Conservation (phyloP, 768 basidiomycete genomes). For the Lentinula detonsa region DNA sequence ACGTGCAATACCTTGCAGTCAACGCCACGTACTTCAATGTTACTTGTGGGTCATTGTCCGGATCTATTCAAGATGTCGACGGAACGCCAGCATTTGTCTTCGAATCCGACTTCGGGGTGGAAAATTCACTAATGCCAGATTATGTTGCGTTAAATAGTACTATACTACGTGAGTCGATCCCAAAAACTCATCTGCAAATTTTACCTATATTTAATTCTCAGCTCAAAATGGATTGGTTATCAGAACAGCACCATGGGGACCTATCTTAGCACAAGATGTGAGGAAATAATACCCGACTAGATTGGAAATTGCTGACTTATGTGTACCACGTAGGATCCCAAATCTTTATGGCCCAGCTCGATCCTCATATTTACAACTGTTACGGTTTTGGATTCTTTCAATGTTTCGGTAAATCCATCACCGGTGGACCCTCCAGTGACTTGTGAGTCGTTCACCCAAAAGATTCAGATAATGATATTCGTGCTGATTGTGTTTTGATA, state of each 20-base stretch:
- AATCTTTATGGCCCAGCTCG: neutral
- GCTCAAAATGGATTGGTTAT: neutral
- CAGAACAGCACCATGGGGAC: conserved; percentile 1
- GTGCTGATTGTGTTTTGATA: neutral
- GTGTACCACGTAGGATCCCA: neutral
- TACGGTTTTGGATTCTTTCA: neutral
- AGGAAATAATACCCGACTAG: too few relatives aligned
- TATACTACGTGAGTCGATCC: neutral
- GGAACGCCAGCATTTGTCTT: neutral
- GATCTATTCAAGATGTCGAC: neutral
- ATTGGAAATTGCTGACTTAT: neutral
- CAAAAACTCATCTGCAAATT: too few relatives aligned
- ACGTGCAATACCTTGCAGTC: neutral
- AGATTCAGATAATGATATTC: too few relatives aligned
- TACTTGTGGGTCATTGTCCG: conserved; percentile 1
- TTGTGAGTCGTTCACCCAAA: neutral
- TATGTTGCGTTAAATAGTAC: neutral
- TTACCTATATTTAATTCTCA: neutral
- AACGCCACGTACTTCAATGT: conserved; percentile 2
- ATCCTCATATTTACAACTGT: conserved; percentile 1
- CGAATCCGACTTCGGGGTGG: neutral
- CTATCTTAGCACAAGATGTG: too few relatives aligned
- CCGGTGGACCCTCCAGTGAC: neutral
- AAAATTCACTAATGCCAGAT: neutral
- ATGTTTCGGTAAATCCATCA: neutral